Percentiles rank a stretch among this genome's conserved stretches.
These are phyloP conservation scores for Kodamaea anthophila DNA, from an alignment of 1,139 yeast genomes.

Conservation along the genomic window DNA sequence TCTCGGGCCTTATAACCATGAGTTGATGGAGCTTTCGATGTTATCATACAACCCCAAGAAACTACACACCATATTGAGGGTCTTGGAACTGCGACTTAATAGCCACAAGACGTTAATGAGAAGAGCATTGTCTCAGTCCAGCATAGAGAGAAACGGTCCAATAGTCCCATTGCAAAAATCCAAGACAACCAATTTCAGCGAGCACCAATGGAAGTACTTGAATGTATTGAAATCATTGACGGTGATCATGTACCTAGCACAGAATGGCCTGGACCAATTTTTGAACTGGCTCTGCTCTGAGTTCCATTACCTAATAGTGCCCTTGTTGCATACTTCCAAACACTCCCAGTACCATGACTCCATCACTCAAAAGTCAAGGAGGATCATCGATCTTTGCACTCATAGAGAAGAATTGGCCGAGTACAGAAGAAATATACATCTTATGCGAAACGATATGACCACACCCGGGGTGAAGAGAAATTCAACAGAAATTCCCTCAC, in stretches of 20 bases:
- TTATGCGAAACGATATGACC: constrained; percentile 34
- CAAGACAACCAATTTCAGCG: constrained; percentile 1
- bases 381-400: constrained; percentile 24
- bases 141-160: neutral
- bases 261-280: constrained; percentile 33
- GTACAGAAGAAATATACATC: constrained; percentile 33
- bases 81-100: constrained; percentile 10
- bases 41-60: constrained; percentile 19
- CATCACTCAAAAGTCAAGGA: constrained; percentile 24
- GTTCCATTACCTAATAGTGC: constrained; percentile 10
- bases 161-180: constrained; percentile 2
- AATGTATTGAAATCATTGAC: constrained; percentile 27
- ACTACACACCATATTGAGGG: constrained; percentile 14
- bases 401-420: constrained; percentile 20
- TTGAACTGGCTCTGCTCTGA: constrained; percentile 22
- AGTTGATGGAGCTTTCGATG: constrained; percentile 28
- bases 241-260: constrained; percentile 30
- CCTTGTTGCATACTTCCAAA: constrained; percentile 8
- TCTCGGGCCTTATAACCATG: constrained; percentile 35
- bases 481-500: constrained; percentile 3
- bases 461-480: constrained; percentile 27
- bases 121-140: constrained; percentile 4
- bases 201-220: constrained; percentile 2
- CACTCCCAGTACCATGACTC: constrained; percentile 15
- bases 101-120: constrained; percentile 1